Conservation (phyloP, 164 flowering plant species). For the Nymphaea thermarum region DNA sequence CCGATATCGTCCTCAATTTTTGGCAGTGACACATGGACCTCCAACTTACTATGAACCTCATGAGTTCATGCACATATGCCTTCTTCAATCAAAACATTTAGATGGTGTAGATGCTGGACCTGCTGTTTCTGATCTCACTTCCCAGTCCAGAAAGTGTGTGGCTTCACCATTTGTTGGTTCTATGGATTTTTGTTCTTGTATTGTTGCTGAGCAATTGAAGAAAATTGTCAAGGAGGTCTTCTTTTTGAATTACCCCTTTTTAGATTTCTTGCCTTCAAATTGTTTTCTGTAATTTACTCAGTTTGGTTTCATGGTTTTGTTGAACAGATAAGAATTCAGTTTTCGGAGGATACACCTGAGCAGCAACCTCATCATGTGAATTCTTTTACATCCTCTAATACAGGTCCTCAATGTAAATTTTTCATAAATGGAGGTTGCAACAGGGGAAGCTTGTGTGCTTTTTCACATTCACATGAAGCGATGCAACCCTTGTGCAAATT, state of each 20-base stretch:
- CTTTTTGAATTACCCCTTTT: background rate
- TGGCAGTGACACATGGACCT: slow-evolving; percentile 25
- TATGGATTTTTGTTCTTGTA: slow-evolving; percentile 26
- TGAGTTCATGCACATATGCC: slow-evolving; percentile 65
- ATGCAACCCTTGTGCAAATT: slow-evolving; percentile 65
- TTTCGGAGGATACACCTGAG: slow-evolving; percentile 19
- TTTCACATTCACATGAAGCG: slow-evolving; percentile 64
- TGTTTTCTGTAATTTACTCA: too few relatives aligned
- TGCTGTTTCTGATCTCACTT: background rate
- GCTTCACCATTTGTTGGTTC: slow-evolving; percentile 58
- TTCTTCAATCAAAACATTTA: slow-evolving; percentile 11
- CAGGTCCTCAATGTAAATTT: slow-evolving; percentile 36
- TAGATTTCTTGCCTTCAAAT: too few relatives aligned
- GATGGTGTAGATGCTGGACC: background rate
- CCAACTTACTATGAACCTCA: slow-evolving; percentile 62
- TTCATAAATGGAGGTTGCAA: slow-evolving; percentile 59
- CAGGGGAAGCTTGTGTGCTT: slow-evolving; percentile 57
- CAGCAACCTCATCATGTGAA: slow-evolving; percentile 8
- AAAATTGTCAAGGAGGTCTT: slow-evolving; percentile 60
- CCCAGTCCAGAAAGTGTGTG: slow-evolving; percentile 27
- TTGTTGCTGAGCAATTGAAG: slow-evolving; percentile 38
- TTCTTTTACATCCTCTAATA: background rate
- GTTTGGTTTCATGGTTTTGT: too few relatives aligned
- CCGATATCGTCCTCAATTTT: slow-evolving; percentile 65
- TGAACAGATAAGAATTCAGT: slow-evolving; percentile 48